Conservation (phyloP, 1,284 basidiomycete genomes). For the Trametes polyzona region DNA sequence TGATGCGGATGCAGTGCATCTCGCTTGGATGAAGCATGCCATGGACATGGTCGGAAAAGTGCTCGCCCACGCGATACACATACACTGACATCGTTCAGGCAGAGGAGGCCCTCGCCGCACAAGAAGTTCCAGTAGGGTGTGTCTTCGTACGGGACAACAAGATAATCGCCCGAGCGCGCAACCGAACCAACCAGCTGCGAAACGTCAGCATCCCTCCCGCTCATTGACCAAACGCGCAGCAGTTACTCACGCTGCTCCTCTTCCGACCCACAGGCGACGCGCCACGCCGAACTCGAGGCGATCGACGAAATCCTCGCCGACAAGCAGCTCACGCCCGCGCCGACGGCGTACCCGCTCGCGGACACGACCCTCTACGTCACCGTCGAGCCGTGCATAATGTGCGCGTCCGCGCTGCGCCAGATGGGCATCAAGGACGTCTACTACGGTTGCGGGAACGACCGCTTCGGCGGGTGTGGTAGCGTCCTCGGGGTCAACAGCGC, state of each 20-base stretch:
- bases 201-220: slow-evolving; percentile 66
- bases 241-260: neutral
- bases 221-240: too few species aligned
- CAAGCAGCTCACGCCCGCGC: slow-evolving; percentile 55
- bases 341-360: slow-evolving; percentile 64
- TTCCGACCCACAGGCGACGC: slow-evolving; percentile 73
- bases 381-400: slow-evolving; percentile 99
- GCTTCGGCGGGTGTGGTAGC: slow-evolving; percentile 97
- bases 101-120: slow-evolving; percentile 82
- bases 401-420: slow-evolving; percentile 92
- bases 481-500: slow-evolving; percentile 85
- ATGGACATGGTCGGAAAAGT: slow-evolving; percentile 23
- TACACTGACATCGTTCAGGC: slow-evolving; percentile 49
- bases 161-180: slow-evolving; percentile 87
- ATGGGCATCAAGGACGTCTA: slow-evolving; percentile 90
- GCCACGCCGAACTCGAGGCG: slow-evolving; percentile 98
- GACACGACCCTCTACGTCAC: slow-evolving; percentile 94
- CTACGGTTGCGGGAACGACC: slow-evolving; percentile 95
- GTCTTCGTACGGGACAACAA: slow-evolving; percentile 84
- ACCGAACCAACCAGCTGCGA: slow-evolving; percentile 92
- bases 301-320: slow-evolving; percentile 87
- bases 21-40: slow-evolving; percentile 29
- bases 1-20: slow-evolving; percentile 18
- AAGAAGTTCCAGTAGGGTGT: slow-evolving; percentile 97
- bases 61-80: too few species aligned